Evolutionary conservation across 2,329 filamentous ascomycete species (phyloP), one percentile per base, ranked within the genome.

Genomic region (Aspergillus eucalypticola): DNA sequence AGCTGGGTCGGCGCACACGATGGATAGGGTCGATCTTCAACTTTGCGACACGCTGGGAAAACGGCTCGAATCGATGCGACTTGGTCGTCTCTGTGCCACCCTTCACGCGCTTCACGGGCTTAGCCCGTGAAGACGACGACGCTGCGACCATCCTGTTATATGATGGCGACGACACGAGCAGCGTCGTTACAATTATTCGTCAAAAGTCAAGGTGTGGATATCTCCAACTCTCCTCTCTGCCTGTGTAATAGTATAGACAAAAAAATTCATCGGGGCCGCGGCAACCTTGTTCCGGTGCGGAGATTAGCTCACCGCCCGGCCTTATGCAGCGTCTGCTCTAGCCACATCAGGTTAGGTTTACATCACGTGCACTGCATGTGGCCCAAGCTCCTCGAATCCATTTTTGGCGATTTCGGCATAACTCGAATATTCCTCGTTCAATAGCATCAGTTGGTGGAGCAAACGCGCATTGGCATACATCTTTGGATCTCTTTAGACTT

Each of bases 11-110:
- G 77, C 92, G 91, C 69, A 96, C 90, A 78, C 89, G 89, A 76
- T 95, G 92, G 67, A 99, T 85, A 49, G 95, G 95, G 71, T 99
- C 94, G 79, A 99, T 89, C 78, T 91, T 95, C 72, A 98, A 86
- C 76, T 93, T 95, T 64, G 91, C 87, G 75, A 98, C 91, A 76
- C 96, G 95, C 73, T 89, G 86, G 61, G 89, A 91, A 79, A 98
- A 98, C 64, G 91, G 89, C 79, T 97, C 90, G 86, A 92, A 98
- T 74, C 91, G 86, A 78, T 97, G 91, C 55, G 91, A 90, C 73
- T 91, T 93, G 63, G 89, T 88, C 67, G 92, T 90, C 54, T 83
- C 82, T 25, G 91, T 96, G 65, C 84, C 84, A 63, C 84, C 84
- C 73, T 90, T 92, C 65, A 83, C 71, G 54, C 81, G 83, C 79